Evolutionary conservation across 1,284 basidiomycete genomes (phyloP), one percentile per base, ranked within the genome.

Genomic region (Sporisorium iseilematis-ciliati): DNA sequence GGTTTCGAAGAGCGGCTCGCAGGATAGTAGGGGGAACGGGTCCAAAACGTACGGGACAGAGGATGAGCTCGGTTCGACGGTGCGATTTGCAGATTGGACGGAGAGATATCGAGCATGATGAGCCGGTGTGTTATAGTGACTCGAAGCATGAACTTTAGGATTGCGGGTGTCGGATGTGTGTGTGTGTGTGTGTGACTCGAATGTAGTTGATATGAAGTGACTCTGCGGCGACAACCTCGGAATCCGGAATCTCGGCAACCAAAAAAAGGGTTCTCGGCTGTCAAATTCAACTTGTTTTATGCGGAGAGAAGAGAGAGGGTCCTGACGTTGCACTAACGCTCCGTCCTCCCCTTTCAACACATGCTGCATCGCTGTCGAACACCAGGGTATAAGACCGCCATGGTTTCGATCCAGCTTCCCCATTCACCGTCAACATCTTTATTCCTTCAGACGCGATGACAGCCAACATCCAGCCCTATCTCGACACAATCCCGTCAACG

Each of bases 401-500:
- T 33, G 41, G 14, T 6, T 20, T 12, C 31, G 7, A 12, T 4
- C 23, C 2, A 26, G 11, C 46, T 4, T n/a, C 26, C 10, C 46
- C 18, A 26, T 7, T 26, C 26, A 26, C 2, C 26, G 3, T n/a
- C 16, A 29, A 16, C 51, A 55, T n/a, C n/a, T n/a, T n/a, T n/a
- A n/a, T n/a, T n/a, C n/a, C n/a, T n/a, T n/a, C n/a, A n/a, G n/a
- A n/a, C n/a, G n/a, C 46, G 45, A 57, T 46, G 31, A 42, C 21
- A 14, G 12, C 20, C 21, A 29, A 74, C 46, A 75, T 75, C 43
- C 31, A 60, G 10, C 57, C 60, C 1, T 65, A 63, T 25, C 51
- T 76, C 21, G 21, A 35, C 20, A 62, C 26, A 0, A 72, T 76
- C 29, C 68, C 68, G 11, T 54, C 60, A 20, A 49, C 75, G 7